Base-by-base conservation (phyloP, 352 stramenopile genomes). In the Globisporangium cylindrosporum region DNA sequence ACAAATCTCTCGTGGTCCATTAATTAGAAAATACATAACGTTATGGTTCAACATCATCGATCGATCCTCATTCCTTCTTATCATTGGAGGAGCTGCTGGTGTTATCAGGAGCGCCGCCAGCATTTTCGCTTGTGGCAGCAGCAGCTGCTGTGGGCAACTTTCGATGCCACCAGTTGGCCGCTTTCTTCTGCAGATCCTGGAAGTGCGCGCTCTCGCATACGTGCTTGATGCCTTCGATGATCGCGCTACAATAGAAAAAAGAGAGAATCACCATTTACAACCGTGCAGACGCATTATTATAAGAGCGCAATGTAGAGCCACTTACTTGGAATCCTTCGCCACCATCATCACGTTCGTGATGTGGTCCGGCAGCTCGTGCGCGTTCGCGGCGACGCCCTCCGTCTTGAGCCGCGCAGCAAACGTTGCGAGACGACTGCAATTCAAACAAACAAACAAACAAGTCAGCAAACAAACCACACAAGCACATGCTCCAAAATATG, bases 341-440 rank as follows among this genome's bases (percentile, higher is more conserved):
- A 89, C 72, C 8, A 79, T 67, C 66, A 87, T 84, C 27, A 71
- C 72, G 66, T 76, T 83, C 34, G 75, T 78, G 32, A 93, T 54
- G 65, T 90, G 78, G 46, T 91, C 80, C n/a, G 82, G 82, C 41
- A 93, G 76, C 36, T 89, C 77, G 24, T 85, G 70, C 12, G 73
- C 81, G 59, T 62, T 62, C 56, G 48, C 60, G 4, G n/a, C 54
- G 18, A 69, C 55, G 29, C 64, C 64, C 5, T 41, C 64, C 9
- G 60, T 61, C 57, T 72, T 67, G 18, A 64, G 43, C 2, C 61
- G 56, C 43, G 54, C 61, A 41, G 60, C 53, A 48, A 68, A 56
- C 43, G 32, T 60, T 46, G 57, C 54, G 25, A 62, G 61, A 8
- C 41, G 67, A 53, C 62, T 57, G 43, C 5, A 67, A 32, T n/a